Base-by-base conservation (phyloP, 306 rosid species). In the Phaseolus lunatus region DNA sequence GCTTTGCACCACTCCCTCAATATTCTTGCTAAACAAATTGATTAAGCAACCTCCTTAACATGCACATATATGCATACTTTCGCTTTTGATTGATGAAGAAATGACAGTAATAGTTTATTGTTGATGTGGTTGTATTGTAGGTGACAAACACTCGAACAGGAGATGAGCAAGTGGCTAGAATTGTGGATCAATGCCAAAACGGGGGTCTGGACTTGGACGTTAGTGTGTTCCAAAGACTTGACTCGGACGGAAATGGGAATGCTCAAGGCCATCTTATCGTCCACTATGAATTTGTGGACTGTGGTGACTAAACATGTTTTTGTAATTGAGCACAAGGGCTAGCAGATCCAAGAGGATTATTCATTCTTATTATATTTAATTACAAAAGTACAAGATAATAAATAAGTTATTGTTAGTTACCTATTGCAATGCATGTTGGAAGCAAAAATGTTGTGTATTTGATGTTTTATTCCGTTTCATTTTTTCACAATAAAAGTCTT, bases 121-220 rank as follows among this genome's bases (percentile, higher is more conserved):
- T 62, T 39, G 18, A 33, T 57, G 53, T 24, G 3, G 2, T 31
- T 31, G 35, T 4, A 2, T 4, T 65, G 66, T 73, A 90, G 96
- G 97, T 92, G 76, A 92, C 82, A 1, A 89, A 85, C 74, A 74
- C 83, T 0, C 47, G 73, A 41, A 90, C 89, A 0, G 86, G 89
- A 52, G 75, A 68, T 48, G 44, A 77, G 13, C 37, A 70, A 84
- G 86, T 83, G 27, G 91, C 72, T 41, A 90, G 96, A 71, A 85
- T 88, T 13, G 85, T 86, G 7, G 96, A 88, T 20, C 81, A 88
- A 56, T 86, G 89, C 81, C 15, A 59, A 70, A 90, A 81, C 47
- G 95, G 90, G 43, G 95, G 95, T 0, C 59, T 90, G 16, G 92
- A 90, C 33, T 85, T 90, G 84, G 95, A 90, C 18, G 14, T 78